A percentile compares a stretch with the other conserved stretches of the same genome.
Evolutionary conservation across 2,329 filamentous ascomycete species (phyloP).

Genomic region (Clathrospora elynae): DNA sequence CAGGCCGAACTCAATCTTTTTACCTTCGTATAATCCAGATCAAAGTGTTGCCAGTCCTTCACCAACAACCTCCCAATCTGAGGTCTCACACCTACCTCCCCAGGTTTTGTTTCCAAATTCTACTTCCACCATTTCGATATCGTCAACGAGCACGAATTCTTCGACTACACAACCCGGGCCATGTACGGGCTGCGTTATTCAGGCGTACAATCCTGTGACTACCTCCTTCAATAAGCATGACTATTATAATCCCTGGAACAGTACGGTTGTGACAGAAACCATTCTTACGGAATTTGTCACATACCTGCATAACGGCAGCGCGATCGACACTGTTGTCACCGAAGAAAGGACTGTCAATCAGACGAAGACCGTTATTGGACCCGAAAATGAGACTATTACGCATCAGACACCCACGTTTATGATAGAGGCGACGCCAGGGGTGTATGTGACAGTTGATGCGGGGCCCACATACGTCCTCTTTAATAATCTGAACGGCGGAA

Average conservation of each 20-base stretch:
- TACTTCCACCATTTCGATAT: background rate
- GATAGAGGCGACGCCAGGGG: conserved; percentile 23
- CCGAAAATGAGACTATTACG: conserved; percentile 22
- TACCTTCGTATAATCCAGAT: no score
- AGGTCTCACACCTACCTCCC: background rate
- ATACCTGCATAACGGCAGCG: conserved; percentile 30
- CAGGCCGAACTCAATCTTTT: no score
- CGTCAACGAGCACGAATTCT: conserved; percentile 1
- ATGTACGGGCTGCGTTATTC: conserved; percentile 43
- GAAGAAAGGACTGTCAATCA: conserved; percentile 31
- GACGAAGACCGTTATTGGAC: conserved; percentile 29
- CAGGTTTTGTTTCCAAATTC: conserved; percentile 1
- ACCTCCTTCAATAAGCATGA: conserved; percentile 21
- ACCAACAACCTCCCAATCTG: background rate
- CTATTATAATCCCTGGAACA: conserved; percentile 21
- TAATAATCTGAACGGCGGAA: conserved; percentile 31
- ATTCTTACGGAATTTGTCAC: conserved; percentile 32
- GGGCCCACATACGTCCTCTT: conserved; percentile 43
- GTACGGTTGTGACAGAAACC: conserved; percentile 35
- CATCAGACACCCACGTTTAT: conserved; percentile 31
- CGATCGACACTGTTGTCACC: conserved; percentile 35
- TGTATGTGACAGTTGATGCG: conserved; percentile 21
- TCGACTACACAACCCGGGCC: background rate
- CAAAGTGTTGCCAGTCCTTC: no score
- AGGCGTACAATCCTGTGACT: conserved; percentile 31